phyloP scores from a whole-genome alignment of 768 basidiomycete genomes.

The Leccinum longicurvipes region DNA sequence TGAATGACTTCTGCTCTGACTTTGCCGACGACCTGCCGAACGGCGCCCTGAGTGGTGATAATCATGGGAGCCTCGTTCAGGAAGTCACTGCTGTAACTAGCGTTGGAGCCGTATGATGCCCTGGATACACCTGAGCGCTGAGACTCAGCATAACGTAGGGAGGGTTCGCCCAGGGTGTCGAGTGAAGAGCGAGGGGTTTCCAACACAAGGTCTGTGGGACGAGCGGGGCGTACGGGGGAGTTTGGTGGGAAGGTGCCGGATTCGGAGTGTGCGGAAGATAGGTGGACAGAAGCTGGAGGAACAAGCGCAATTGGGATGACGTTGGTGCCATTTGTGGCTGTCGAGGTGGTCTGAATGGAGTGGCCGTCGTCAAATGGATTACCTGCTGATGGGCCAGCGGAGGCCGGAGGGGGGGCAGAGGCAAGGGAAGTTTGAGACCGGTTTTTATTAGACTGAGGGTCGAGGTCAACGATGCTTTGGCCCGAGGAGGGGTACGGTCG shows the following conservation, averaged over 20 bases:
- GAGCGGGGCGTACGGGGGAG: conserved; percentile 52
- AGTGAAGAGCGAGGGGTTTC: conserved; percentile 63
- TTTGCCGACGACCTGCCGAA: conserved; percentile 72
- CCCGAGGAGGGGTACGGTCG: conserved; percentile 47
- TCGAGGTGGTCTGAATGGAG: conserved; percentile 74
- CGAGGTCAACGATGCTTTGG: conserved; percentile 56
- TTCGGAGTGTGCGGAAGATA: conserved; percentile 35
- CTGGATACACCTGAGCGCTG: conserved; percentile 55
- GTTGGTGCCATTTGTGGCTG: conserved; percentile 76
- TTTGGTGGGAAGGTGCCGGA: conserved; percentile 20
- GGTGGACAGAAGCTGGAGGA: conserved; percentile 46
- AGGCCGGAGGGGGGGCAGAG: conserved; percentile 10
- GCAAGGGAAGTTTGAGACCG: conserved; percentile 36
- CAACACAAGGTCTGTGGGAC: conserved; percentile 59
- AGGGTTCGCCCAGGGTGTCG: conserved; percentile 38
- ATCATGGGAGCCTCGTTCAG: conserved; percentile 80
- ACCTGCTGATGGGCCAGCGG: conserved; percentile 25
- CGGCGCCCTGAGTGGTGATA: conserved; percentile 59
- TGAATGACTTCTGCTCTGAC: conserved; percentile 79
- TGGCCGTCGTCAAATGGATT: conserved; percentile 78
- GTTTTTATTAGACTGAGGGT: conserved; percentile 34
- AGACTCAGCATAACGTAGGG: conserved; percentile 42
- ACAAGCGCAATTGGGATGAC: conserved; percentile 86
- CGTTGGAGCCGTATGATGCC: conserved; percentile 70
- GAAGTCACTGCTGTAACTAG: conserved; percentile 76